Base-by-base conservation (phyloP, 2,329 filamentous ascomycete genomes). In the Lasiodiplodia sp. region DNA sequence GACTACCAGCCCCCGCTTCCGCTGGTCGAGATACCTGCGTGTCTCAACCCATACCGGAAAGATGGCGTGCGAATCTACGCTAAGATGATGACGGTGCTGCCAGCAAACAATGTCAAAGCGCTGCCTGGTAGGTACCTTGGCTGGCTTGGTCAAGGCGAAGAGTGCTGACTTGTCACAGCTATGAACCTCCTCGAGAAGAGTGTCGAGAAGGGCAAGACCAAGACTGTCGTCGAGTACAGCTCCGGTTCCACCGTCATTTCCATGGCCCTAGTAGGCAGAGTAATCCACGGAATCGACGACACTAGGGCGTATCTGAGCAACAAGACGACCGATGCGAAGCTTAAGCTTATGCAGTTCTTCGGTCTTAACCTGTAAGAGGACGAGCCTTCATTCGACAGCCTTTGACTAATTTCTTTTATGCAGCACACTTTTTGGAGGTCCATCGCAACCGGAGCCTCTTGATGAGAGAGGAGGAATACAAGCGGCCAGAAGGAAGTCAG, bases 11-110 rank as follows among this genome's bases (percentile, higher is more conserved):
- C 88, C 2, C 87, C 87, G 0, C 73, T 90, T 10, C 88, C 88
- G 0, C 80, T 91, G 1, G 86, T 91, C 5, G 88, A 91, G 77
- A 78, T 90, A 3, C 88, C 88, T 0, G 80, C 82, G 18, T 78
- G 77, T 12, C 79, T 90, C 40, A 90, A 90, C 69, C 87, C 87
- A 2, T 87, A 84, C 70, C 80, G 83, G 23, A 71, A 82, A 31
- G 83, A 90, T 84, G 86, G 86, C 4, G 85, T 90, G 4, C 83
- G 87, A 12, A 88, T 90, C 65, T 90, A 88, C 71, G 88, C 88
- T 47, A 90, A 90, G 78, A 87, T 90, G 86, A 86, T 90, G 84
- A 87, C 86, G 2, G 86, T 86, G 81, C 86, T 88, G 72, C 88
- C 88, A 0, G 86, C 87, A 3, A 87, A 90, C 70, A 90, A 90